Evolutionary conservation across 805 yeast species (phyloP), one percentile per base, ranked within the genome.

Genomic region (Hanseniaspora nectarophila): DNA sequence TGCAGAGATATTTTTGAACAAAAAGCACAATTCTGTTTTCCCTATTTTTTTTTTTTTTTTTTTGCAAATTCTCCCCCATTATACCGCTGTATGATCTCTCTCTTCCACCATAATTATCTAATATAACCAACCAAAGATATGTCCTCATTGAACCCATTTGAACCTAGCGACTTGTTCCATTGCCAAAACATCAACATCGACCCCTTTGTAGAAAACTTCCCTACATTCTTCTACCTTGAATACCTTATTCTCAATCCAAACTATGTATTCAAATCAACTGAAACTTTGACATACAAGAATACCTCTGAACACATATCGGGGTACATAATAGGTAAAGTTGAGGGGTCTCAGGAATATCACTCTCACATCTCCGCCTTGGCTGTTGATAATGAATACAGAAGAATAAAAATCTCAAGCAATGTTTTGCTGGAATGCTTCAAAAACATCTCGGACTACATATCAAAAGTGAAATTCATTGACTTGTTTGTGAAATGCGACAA

Each of bases 321-420:
- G 0, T 83, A 84, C 63, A 82, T 92, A 95, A 79, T 92, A 79
- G 97, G 94, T n/a, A 92, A 92, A 65, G 81, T 95, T 0, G 98
- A 92, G 64, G 98, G 98, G 0, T 71, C 71, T 34, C 78, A 74
- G 5, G 92, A 88, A 55, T 90, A 97, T 95, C 99, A 92, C 62
- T 78, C 95, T 1, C 99, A 92, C 65, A 88, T 92, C 46, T 87
- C 97, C 0, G 97, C 98, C 0, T 95, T 92, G 3, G 88, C 97
- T 0, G 83, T 92, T 1, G 82, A 83, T 54, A 81, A 85, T 12
- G 81, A 78, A 49, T 90, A 82, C 64, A 70, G 99, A 51, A 70
- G 97, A 55, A 73, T 90, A 15, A 95, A 95, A 1, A 69, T 92
- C 37, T 98, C 97, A 1, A 77, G 88, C 7, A 75, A 77, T 54